A percentile compares a stretch with the other conserved stretches of the same genome.
phyloP scores from a whole-genome alignment of 2,329 filamentous ascomycete genomes.

The Escovopsis sp. region DNA sequence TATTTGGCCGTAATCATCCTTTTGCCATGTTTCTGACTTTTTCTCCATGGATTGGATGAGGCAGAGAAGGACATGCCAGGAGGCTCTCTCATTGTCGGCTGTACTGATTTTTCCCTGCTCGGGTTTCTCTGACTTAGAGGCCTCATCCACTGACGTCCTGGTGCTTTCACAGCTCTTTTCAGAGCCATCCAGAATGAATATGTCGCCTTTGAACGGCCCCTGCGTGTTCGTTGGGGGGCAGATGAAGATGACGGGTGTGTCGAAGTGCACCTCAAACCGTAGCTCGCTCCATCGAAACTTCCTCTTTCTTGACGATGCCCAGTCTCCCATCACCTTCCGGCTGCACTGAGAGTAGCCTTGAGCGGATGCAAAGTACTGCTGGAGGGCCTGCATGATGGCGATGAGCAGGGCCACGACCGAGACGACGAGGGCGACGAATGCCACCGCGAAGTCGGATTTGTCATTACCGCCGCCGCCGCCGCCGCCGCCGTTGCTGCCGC shows the following conservation, averaged over 20 bases:
- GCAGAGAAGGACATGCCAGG: conserved; percentile 37
- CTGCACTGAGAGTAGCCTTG: conserved; percentile 34
- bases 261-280: conserved; percentile 34
- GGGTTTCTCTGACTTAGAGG: too few species aligned
- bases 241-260: conserved; percentile 36
- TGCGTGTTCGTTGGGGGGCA: conserved; percentile 25
- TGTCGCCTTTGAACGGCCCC: conserved; percentile 19
- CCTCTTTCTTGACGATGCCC: conserved; percentile 26
- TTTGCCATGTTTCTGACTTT: conserved; percentile 33
- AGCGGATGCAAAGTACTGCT: conserved; percentile 36
- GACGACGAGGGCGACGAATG: conserved; percentile 30
- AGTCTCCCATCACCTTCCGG: conserved; percentile 32
- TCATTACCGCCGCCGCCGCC: conserved; percentile 4
- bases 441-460: conserved; percentile 22
- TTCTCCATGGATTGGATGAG: conserved; percentile 35
- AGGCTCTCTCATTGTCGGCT: conserved; percentile 40
- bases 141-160: too few species aligned
- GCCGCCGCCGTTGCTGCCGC: not conserved
- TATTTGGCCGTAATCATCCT: conserved; percentile 14
- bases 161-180: conserved; percentile 21
- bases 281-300: conserved; percentile 28
- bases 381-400: conserved; percentile 31
- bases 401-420: conserved; percentile 32
- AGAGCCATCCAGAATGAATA: conserved; percentile 26
- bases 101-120: conserved; percentile 31